Percentiles rank a stretch among this genome's conserved stretches.
These are phyloP conservation scores for Cyberlindnera galapagoensis DNA, from an alignment of 805 yeast genomes.

Conservation along the genomic window DNA sequence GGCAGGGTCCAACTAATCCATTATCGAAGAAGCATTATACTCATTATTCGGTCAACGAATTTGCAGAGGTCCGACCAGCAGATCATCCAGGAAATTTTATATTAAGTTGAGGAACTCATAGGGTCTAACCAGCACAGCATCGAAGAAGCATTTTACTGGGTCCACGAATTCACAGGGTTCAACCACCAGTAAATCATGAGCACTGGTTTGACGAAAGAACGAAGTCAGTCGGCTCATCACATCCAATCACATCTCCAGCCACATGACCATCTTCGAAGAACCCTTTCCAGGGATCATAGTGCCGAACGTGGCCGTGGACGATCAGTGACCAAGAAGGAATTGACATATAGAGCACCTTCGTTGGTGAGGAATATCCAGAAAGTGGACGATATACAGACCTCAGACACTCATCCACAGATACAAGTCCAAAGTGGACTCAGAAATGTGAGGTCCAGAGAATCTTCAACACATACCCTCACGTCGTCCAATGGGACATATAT, in stretches of 20 bases:
- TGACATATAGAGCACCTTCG: slow-evolving; percentile 8
- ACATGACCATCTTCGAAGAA: slow-evolving; percentile 4
- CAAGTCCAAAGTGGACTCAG: neutral
- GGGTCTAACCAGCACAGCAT: no score
- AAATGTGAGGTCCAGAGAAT: slow-evolving; percentile 9
- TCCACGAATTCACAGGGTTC: neutral
- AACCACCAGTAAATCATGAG: neutral
- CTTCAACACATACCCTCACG: slow-evolving; percentile 8
- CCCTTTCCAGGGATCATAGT: neutral
- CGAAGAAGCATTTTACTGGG: no score
- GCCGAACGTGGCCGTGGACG: slow-evolving; percentile 10
- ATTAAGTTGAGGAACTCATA: no score
- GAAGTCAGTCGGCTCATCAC: no score
- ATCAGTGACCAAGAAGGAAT: slow-evolving; percentile 5
- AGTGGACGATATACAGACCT: neutral
- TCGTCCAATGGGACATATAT: slow-evolving; percentile 1
- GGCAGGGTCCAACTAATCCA: no score
- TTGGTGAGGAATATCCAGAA: slow-evolving; percentile 15
- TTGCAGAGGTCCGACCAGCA: no score
- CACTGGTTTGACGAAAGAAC: no score
- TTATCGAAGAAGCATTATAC: no score
- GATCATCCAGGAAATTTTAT: no score
- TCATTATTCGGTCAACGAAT: no score
- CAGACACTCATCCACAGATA: slow-evolving; percentile 2
- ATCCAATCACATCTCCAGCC: neutral